Percentiles rank a stretch among this genome's conserved stretches.
Evolutionary conservation across 1,284 basidiomycete genomes (phyloP).

Genomic region (Ustilago shanxiensis): DNA sequence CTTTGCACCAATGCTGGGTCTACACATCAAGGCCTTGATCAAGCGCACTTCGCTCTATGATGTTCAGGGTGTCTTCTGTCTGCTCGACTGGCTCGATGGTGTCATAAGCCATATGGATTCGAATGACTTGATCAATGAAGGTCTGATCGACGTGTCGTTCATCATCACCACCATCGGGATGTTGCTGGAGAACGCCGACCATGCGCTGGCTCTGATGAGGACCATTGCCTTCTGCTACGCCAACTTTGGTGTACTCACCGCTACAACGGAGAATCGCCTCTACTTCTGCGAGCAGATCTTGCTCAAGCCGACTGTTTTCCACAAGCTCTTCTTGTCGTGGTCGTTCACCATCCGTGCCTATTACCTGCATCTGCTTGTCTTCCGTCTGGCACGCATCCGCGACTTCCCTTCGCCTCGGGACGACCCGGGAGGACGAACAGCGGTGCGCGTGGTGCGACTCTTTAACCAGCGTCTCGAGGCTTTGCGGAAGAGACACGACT

Average conservation of each 20-base stretch:
- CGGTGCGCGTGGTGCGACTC: constrained; percentile 52
- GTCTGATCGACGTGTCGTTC: constrained; percentile 61
- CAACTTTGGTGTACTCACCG: constrained; percentile 63
- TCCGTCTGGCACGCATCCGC: constrained; percentile 62
- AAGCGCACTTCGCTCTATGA: constrained; percentile 67
- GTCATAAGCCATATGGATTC: constrained; percentile 63
- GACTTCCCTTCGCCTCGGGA: constrained; percentile 58
- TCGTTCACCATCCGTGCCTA: constrained; percentile 68
- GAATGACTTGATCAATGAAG: constrained; percentile 57
- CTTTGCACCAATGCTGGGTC: constrained; percentile 61
- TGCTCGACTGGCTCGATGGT: constrained; percentile 66
- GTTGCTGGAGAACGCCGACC: constrained; percentile 63
- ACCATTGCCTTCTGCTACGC: constrained; percentile 67
- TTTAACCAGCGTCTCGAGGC: constrained; percentile 62
- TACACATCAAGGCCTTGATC: constrained; percentile 65
- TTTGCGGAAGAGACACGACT: constrained; percentile 59
- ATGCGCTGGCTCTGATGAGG: constrained; percentile 66
- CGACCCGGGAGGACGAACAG: constrained; percentile 53
- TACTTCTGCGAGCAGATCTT: constrained; percentile 66
- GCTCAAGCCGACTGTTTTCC: constrained; percentile 59
- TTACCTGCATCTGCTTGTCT: constrained; percentile 65
- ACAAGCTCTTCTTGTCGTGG: constrained; percentile 68
- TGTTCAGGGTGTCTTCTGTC: constrained; percentile 66
- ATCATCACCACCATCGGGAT: constrained; percentile 60
- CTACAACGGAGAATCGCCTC: constrained; percentile 49